Evolutionary conservation across 352 stramenopile species (phyloP).

Genomic region (Globisporangium spinosum): DNA sequence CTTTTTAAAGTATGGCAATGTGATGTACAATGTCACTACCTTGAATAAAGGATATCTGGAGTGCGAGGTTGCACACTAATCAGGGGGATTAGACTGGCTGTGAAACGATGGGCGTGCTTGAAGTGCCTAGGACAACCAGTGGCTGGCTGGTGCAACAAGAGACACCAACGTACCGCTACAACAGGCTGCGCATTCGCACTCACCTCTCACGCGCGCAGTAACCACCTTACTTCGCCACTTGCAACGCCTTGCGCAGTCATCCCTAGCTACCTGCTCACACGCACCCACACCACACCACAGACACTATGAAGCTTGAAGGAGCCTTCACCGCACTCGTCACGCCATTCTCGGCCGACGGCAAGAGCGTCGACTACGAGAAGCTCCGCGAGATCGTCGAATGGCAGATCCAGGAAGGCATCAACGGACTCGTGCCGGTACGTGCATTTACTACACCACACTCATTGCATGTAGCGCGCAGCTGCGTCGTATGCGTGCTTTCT

Average conservation of each 20-base stretch:
- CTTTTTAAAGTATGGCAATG: too few relatives aligned
- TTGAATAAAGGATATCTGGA: too few relatives aligned
- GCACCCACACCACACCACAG: constrained; percentile 1
- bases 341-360: constrained; percentile 91
- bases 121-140: constrained; percentile 24
- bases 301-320: constrained; percentile 49
- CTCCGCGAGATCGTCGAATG: constrained; percentile 89
- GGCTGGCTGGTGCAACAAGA: constrained; percentile 10
- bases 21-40: too few relatives aligned
- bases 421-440: constrained; percentile 93
- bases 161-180: neutral
- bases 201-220: neutral
- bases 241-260: constrained; percentile 7
- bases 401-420: constrained; percentile 93
- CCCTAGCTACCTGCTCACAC: neutral
- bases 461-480: neutral
- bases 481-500: neutral
- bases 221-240: constrained; percentile 17
- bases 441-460: neutral
- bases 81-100: neutral
- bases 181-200: neutral
- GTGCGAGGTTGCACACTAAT: neutral
- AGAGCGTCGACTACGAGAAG: constrained; percentile 91
- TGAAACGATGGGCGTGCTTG: constrained; percentile 20
- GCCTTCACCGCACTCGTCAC: constrained; percentile 94